Conservation (phyloP, 176 grass and related monocot species). For the Stipa capillata region DNA sequence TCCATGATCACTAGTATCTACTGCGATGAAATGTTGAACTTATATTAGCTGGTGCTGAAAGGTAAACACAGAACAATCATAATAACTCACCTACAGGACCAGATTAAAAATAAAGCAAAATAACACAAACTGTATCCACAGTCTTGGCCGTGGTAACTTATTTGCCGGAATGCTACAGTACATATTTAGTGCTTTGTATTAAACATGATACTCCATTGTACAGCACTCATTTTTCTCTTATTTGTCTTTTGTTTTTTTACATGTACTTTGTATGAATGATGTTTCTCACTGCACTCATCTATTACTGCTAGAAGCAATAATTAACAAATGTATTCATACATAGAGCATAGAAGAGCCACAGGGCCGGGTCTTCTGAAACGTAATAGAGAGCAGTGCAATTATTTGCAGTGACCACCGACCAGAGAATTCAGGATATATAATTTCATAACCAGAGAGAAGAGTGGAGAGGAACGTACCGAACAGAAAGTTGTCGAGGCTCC, state of each 20-base stretch:
- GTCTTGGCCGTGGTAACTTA: not conserved
- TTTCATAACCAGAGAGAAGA: not conserved
- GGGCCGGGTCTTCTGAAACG: not conserved
- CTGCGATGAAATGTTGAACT: not conserved
- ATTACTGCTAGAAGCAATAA: not conserved
- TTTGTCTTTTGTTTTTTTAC: not conserved
- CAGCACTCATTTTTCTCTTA: not conserved
- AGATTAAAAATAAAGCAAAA: not conserved
- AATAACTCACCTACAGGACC: too few relatives aligned
- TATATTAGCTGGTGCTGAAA: not conserved
- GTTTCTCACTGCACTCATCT: not conserved
- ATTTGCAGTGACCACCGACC: not conserved
- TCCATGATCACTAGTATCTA: not conserved
- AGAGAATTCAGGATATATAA: not conserved
- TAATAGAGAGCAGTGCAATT: not conserved
- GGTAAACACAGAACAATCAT: not conserved
- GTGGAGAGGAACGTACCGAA: slow-evolving; percentile 8
- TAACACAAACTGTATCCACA: too few relatives aligned
- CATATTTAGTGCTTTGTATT: not conserved
- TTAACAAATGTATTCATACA: not conserved
- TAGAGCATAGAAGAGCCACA: not conserved
- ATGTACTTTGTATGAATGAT: not conserved
- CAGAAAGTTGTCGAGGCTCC: slow-evolving; percentile 27
- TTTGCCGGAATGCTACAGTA: not conserved
- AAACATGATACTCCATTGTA: not conserved